Evolutionary conservation across 805 yeast species (phyloP).

Genomic region (Kodamaea jinghongensis): DNA sequence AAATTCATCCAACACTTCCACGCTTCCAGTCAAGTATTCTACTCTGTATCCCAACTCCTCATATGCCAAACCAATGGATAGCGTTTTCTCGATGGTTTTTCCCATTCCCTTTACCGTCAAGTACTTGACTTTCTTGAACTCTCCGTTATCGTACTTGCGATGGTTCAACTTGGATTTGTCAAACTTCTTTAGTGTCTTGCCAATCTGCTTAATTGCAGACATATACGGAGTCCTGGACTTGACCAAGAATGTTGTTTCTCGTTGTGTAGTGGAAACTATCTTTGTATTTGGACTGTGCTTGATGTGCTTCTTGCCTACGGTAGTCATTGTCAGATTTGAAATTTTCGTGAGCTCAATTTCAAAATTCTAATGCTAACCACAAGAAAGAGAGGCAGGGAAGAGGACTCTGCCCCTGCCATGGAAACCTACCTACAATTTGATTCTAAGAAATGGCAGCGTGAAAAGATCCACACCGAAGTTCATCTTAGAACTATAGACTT

Average conservation of each 20-base stretch:
- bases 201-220: conserved; percentile 66
- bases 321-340: not conserved
- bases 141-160: conserved; percentile 27
- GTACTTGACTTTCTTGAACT: conserved; percentile 40
- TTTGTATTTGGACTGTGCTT: conserved; percentile 54
- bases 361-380: too few species aligned
- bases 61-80: conserved; percentile 62
- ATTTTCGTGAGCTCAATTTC: conserved; percentile 5
- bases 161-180: conserved; percentile 20
- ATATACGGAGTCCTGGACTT: conserved; percentile 69
- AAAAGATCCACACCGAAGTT: conserved; percentile 28
- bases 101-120: conserved; percentile 77
- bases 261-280: conserved; percentile 40
- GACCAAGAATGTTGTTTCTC: conserved; percentile 51
- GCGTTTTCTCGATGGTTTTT: conserved; percentile 54
- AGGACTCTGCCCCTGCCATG: not conserved
- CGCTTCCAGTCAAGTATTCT: conserved; percentile 61
- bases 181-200: conserved; percentile 48
- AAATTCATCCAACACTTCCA: conserved; percentile 73
- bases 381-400: conserved; percentile 16
- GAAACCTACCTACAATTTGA: not conserved
- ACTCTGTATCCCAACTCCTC: conserved; percentile 50
- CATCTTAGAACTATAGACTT: conserved; percentile 29
- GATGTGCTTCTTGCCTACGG: conserved; percentile 17
- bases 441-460: conserved; percentile 22